Evolutionary conservation across 2,329 filamentous ascomycete genomes (phyloP).

Genomic region (Penicillium nordicum): DNA sequence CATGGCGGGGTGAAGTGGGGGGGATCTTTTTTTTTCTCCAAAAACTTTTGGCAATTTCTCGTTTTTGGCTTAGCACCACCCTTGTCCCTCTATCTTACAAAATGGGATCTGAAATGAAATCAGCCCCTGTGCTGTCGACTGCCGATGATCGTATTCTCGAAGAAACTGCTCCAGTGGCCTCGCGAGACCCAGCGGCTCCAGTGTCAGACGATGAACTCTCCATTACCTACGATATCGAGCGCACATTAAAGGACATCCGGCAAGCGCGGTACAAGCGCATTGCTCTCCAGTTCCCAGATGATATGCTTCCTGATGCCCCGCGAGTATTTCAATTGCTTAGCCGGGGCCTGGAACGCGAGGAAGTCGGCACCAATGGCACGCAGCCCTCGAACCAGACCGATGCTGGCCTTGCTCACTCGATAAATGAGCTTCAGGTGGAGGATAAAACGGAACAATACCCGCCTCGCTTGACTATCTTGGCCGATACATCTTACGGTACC

Average conservation of each 20-base stretch:
- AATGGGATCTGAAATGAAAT: slow-evolving; percentile 35
- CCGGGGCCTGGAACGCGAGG: slow-evolving; percentile 45
- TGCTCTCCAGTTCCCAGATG: slow-evolving; percentile 92
- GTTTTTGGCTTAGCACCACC: not conserved
- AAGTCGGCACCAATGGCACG: slow-evolving; percentile 15
- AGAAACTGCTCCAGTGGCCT: slow-evolving; percentile 45
- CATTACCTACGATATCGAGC: slow-evolving; percentile 77
- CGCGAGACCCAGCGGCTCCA: slow-evolving; percentile 30
- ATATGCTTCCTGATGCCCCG: slow-evolving; percentile 83
- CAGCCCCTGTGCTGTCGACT: slow-evolving; percentile 60
- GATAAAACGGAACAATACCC: slow-evolving; percentile 23
- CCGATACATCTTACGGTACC: slow-evolving; percentile 92
- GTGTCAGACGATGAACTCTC: slow-evolving; percentile 67
- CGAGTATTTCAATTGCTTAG: slow-evolving; percentile 68
- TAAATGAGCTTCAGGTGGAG: slow-evolving; percentile 27
- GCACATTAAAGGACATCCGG: slow-evolving; percentile 74
- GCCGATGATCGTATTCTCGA: slow-evolving; percentile 61
- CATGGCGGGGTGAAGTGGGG: slow-evolving; percentile 36
- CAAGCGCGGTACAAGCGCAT: slow-evolving; percentile 69
- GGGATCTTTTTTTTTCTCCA: slow-evolving; percentile 11
- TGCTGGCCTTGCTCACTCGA: slow-evolving; percentile 22
- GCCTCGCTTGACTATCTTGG: slow-evolving; percentile 71
- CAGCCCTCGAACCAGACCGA: slow-evolving; percentile 15
- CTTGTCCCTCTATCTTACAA: slow-evolving; percentile 1
- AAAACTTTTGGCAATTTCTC: slow-evolving; percentile 21